These are phyloP conservation scores for Penicillium sp. DNA, from an alignment of 2,329 filamentous ascomycete genomes.

Conservation along the genomic window DNA sequence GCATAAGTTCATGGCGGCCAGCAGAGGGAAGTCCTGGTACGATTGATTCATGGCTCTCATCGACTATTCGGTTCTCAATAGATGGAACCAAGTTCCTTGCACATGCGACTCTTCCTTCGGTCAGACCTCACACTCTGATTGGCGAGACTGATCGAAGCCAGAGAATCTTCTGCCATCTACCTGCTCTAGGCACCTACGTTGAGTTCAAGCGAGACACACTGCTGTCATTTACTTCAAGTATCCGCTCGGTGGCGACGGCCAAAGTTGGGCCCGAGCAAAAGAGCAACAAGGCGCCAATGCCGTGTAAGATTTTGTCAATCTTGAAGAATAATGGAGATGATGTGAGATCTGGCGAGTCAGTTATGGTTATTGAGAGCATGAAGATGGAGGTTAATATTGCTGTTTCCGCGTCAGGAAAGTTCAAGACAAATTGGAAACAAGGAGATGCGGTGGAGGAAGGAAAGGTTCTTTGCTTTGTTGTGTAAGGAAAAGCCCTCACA, in stretches of 20 bases:
- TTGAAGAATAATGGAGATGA: constrained; percentile 33
- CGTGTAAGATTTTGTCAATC: constrained; percentile 36
- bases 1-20: constrained; percentile 6
- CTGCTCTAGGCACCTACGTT: constrained; percentile 29
- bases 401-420: constrained; percentile 26
- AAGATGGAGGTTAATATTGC: constrained; percentile 43
- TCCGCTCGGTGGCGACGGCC: constrained; percentile 15
- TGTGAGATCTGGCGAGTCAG: constrained; percentile 32
- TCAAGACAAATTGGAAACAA: constrained; percentile 27
- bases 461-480: constrained; percentile 28
- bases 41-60: background rate
- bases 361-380: constrained; percentile 46
- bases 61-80: background rate
- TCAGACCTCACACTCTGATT: background rate
- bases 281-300: constrained; percentile 34
- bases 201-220: constrained; percentile 28
- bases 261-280: constrained; percentile 12
- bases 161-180: constrained; percentile 30
- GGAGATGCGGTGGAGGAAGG: constrained; percentile 38
- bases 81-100: background rate
- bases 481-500: too few relatives aligned
- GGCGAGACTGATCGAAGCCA: constrained; percentile 13
- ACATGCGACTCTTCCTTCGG: background rate
- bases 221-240: constrained; percentile 29
- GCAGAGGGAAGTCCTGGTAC: background rate